Percentiles rank a stretch among this genome's conserved stretches.
These are phyloP conservation scores for Alternaria hordeiaustralica DNA, from an alignment of 2,329 filamentous ascomycete species.

Conservation along the genomic window DNA sequence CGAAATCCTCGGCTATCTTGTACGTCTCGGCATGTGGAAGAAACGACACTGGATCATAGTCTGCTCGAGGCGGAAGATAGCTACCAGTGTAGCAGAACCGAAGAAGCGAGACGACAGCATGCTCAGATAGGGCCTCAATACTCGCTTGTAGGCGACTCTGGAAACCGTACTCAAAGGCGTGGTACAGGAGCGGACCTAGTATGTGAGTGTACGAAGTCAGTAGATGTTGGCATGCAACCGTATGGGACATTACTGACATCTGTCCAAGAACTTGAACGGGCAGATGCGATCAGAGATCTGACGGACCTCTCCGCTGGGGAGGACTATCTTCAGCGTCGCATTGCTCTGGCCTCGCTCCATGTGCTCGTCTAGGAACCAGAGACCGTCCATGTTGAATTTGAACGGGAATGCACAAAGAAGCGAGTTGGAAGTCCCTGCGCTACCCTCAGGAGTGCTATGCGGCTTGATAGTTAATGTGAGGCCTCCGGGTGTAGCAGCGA, in stretches of 20 bases:
- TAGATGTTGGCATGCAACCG: background rate
- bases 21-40: conserved; percentile 52
- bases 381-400: conserved; percentile 28
- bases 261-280: conserved; percentile 38
- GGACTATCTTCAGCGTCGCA: conserved; percentile 42
- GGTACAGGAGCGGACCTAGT: conserved; percentile 43
- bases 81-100: conserved; percentile 52
- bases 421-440: background rate
- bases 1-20: conserved; percentile 51
- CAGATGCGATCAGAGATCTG: conserved; percentile 44
- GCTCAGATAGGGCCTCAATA: conserved; percentile 46
- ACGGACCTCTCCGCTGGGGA: conserved; percentile 38
- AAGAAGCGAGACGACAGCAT: conserved; percentile 47
- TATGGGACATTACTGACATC: conserved; percentile 24
- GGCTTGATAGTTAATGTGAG: background rate
- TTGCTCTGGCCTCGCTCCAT: conserved; percentile 16
- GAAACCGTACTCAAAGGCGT: conserved; percentile 48
- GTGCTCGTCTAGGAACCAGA: conserved; percentile 28
- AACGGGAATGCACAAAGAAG: background rate
- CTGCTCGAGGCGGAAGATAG: conserved; percentile 39
- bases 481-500: background rate
- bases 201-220: background rate
- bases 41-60: conserved; percentile 38
- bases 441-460: background rate
- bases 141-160: conserved; percentile 41